phyloP scores from a whole-genome alignment of 1,284 basidiomycete genomes.

The Neonothopanus nambi region DNA sequence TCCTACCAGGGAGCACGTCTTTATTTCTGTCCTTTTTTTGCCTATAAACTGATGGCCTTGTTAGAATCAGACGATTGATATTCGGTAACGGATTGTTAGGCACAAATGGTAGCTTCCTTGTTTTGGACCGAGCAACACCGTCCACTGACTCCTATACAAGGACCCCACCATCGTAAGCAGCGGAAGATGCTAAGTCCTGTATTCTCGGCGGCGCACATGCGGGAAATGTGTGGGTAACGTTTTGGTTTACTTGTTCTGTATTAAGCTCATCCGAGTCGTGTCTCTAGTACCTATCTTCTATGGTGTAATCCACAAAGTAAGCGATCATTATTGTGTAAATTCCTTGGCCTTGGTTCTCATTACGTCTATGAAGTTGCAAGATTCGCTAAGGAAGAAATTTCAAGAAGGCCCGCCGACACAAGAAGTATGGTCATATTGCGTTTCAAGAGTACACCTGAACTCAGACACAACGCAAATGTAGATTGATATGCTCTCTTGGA shows the following conservation, averaged over 20 bases:
- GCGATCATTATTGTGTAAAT: neutral
- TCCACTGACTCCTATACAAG: neutral
- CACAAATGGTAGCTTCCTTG: neutral
- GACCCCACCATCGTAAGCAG: constrained; percentile 12
- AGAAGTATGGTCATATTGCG: neutral
- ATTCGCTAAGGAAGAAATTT: neutral
- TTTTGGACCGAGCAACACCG: neutral
- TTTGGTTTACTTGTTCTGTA: neutral
- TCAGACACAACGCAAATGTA: neutral
- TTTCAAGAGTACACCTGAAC: neutral
- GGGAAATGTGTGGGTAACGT: constrained; percentile 10
- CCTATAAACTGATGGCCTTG: neutral
- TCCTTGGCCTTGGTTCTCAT: neutral
- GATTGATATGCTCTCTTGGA: constrained; percentile 16
- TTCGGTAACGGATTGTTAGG: constrained; percentile 5
- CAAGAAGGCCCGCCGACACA: neutral
- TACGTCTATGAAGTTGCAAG: constrained; percentile 3
- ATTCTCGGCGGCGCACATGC: constrained; percentile 13
- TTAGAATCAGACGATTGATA: neutral
- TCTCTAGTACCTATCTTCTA: constrained; percentile 12
- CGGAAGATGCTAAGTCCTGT: constrained; percentile 16
- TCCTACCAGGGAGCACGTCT: neutral
- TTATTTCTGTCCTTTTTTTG: neutral
- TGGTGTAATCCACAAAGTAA: constrained; percentile 10
- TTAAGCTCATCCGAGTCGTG: neutral